A percentile compares a stretch with the other conserved stretches of the same genome.
These are phyloP conservation scores for Ceriops zippeliana DNA, from an alignment of 345 rosid genomes.

Conservation along the genomic window DNA sequence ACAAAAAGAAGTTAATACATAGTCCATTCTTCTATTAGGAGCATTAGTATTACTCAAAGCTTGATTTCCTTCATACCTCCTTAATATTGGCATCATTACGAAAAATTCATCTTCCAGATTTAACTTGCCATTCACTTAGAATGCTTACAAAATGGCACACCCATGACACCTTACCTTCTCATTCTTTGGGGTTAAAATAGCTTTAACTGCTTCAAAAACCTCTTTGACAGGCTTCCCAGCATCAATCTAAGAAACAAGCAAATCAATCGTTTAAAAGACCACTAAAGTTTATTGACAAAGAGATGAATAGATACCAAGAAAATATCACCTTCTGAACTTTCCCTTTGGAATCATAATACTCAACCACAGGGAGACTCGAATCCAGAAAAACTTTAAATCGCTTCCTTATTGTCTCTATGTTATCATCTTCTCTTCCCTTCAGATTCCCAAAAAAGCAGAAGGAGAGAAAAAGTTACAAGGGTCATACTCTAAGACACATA, in stretches of 20 bases:
- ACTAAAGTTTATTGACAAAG: not conserved
- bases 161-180: slow-evolving; percentile 37
- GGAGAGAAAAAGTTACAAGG: too few species aligned
- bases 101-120: not conserved
- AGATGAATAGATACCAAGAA: not conserved
- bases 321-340: slow-evolving; percentile 27
- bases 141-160: slow-evolving; percentile 12
- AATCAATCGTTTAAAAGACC: not conserved
- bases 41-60: not conserved
- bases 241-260: slow-evolving; percentile 14
- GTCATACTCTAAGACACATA: too few species aligned
- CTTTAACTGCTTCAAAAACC: slow-evolving; percentile 26
- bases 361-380: slow-evolving; percentile 29
- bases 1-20: not conserved
- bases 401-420: slow-evolving; percentile 31
- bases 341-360: slow-evolving; percentile 26
- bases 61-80: not conserved
- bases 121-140: not conserved
- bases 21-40: not conserved
- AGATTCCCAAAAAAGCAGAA: too few species aligned
- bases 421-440: slow-evolving; percentile 3
- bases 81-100: not conserved
- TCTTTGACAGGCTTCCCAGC: slow-evolving; percentile 24
- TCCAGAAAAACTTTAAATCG: slow-evolving; percentile 27
- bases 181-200: slow-evolving; percentile 32